Base-by-base conservation (phyloP, 306 rosid species). In the Cucumis melo region DNA sequence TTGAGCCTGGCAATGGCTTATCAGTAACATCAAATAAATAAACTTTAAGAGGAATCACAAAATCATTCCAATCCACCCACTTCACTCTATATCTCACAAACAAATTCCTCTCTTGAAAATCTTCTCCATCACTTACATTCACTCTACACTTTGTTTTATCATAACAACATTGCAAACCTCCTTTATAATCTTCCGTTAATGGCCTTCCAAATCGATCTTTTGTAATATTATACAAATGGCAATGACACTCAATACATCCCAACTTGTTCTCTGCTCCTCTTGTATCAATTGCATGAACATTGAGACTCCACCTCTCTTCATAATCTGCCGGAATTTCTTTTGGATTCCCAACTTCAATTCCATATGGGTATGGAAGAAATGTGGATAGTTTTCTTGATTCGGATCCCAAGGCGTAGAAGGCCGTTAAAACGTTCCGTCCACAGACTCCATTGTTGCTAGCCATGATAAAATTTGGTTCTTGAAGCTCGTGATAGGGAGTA, bases 251-350 rank as follows among this genome's bases (percentile, higher is more conserved):
- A 13, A 79, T 84, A 77, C 96, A 92, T 24, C 94, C 92, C 76
- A 83, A 4, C 42, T 38, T 81, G 74, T 90, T 87, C 78, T 41
- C 91, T 0, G 67, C 87, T 0, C 91, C 96, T 0, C 96, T 72
- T 0, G 90, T 89, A 82, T 92, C 98, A 17, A 90, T 90, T 0
- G 92, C 96, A 55, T 92, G 98, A n/a, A 92, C 81, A 56, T 89
- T 92, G 12, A 92, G 44, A 71, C 91, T 0, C 98, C 96, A 92
- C 53, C 83, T 77, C 89, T 92, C 94, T 78, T 92, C 93, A 68
- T 82, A 84, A 12, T 91, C 96, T 2, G 59, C 64, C 8, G 92
- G 96, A 80, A 86, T 73, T 23, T 87, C 84, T 4, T 72, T 81
- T 23, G 87, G 85, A 73, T 90, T 81, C 2, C 96, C 94, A 38